phyloP scores from a whole-genome alignment of 192 early-diverging fungal genomes.

The Chytriomyces confervae region DNA sequence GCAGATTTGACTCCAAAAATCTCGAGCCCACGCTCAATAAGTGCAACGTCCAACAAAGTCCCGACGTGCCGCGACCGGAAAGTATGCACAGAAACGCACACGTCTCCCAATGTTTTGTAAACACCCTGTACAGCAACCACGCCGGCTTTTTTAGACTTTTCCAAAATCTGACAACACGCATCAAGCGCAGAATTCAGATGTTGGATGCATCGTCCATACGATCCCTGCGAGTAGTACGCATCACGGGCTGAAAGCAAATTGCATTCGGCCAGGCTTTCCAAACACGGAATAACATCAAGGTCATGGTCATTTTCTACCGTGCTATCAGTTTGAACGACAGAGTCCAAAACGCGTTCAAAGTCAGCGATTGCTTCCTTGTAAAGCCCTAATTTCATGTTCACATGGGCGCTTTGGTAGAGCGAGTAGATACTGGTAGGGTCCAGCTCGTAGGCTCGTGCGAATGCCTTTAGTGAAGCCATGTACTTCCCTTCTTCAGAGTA shows the following conservation, averaged over 20 bases:
- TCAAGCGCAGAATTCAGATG: constrained; percentile 36
- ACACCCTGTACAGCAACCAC: constrained; percentile 20
- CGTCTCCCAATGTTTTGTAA: constrained; percentile 50
- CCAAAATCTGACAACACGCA: constrained; percentile 1
- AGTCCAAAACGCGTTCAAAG: constrained; percentile 29
- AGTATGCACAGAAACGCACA: constrained; percentile 30
- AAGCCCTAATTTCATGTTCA: constrained; percentile 43
- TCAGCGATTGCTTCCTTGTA: constrained; percentile 39
- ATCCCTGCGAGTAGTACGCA: constrained; percentile 26
- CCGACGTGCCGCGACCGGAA: background rate
- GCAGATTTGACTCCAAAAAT: background rate
- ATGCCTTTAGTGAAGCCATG: constrained; percentile 78
- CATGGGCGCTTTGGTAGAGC: constrained; percentile 39
- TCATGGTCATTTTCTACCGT: background rate
- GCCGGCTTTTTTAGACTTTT: background rate
- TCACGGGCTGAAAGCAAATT: constrained; percentile 33
- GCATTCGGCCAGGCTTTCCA: constrained; percentile 42
- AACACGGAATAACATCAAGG: constrained; percentile 32
- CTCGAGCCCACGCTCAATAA: constrained; percentile 2
- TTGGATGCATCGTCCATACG: constrained; percentile 36
- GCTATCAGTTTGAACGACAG: background rate
- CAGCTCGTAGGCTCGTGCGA: constrained; percentile 71
- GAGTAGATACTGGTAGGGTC: constrained; percentile 32
- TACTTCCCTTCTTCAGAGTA: constrained; percentile 74
- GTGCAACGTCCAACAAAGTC: background rate